Conservation (phyloP, 352 stramenopile genomes). For the Elongisporangium undulatum region DNA sequence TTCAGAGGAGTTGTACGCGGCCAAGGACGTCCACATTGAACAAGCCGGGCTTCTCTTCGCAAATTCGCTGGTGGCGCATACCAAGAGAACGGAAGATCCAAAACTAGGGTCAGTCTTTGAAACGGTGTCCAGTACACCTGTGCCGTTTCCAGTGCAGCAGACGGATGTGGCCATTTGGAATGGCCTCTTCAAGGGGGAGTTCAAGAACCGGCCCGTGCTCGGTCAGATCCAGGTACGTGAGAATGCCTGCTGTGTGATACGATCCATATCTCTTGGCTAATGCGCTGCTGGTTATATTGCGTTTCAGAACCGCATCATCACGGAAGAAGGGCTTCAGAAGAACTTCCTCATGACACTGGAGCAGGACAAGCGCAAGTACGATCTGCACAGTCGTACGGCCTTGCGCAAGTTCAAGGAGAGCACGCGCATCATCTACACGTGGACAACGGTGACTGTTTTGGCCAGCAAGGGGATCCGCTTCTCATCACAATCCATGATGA, state of each 20-base stretch:
- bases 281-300: not conserved
- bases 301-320: not conserved
- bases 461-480: not conserved
- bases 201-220: too few relatives aligned
- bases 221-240: too few relatives aligned
- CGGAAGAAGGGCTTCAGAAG: not conserved
- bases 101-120: not conserved
- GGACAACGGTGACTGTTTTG: not conserved
- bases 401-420: not conserved
- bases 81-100: not conserved
- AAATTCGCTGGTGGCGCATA: not conserved
- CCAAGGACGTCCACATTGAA: not conserved
- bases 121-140: not conserved
- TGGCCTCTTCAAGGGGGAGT: not conserved
- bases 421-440: not conserved
- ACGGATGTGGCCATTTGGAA: not conserved
- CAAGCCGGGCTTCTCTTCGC: not conserved
- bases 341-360: not conserved
- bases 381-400: not conserved
- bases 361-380: not conserved
- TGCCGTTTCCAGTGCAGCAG: not conserved
- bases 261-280: not conserved
- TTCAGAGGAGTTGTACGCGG: not conserved
- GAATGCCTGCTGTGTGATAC: too few relatives aligned
- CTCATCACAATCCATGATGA: not conserved